Base-by-base conservation (phyloP, 2,329 filamentous ascomycete genomes). In the Xylaria sp. region DNA sequence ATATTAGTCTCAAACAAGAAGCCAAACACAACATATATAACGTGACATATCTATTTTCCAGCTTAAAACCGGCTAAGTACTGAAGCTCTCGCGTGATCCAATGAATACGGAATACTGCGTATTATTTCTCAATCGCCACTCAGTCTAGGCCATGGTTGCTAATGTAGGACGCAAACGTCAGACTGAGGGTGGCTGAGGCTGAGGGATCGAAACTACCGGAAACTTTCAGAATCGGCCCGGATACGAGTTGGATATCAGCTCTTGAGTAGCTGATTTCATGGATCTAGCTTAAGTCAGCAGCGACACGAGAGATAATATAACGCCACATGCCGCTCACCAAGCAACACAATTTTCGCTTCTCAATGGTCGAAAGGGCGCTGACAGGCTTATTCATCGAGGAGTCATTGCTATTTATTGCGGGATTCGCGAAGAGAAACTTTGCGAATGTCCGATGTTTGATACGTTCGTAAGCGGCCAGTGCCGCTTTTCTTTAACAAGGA, bases 161-260 rank as follows among this genome's bases (percentile, higher is more conserved):
- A 57, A 57, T 37, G 12, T 63, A 55, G 27, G 51, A 55, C 51
- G 29, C 29, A 25, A 12, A 10, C 21, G 44, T 61, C 59, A 61
- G 59, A 51, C 4, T 54, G 59, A n/a, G 1, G 12, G 25, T 48
- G 32, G 47, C 50, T 63, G 53, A 37, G 21, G 51, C 61, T 63
- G 53, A 40, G 32, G 29, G 18, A 35, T 35, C 58, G 21, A 40
- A 37, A 51, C 3, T 12, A 27, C 29, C n/a, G 1, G 4, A 29
- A 44, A 1, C 27, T 27, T n/a, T 18, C 9, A 23, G 16, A 44
- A 2, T 44, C 23, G 37, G 37, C 23, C 55, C 55, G 55, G 37
- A 58, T 58, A 58, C 37, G 55, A 58, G 23, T 27, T 13, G 1
- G 9, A 3, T 29, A 8, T 6, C 16, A 16, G 37, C 16, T 58